phyloP scores from a whole-genome alignment of 148 eudicot species.

The Rhododendron vialii region DNA sequence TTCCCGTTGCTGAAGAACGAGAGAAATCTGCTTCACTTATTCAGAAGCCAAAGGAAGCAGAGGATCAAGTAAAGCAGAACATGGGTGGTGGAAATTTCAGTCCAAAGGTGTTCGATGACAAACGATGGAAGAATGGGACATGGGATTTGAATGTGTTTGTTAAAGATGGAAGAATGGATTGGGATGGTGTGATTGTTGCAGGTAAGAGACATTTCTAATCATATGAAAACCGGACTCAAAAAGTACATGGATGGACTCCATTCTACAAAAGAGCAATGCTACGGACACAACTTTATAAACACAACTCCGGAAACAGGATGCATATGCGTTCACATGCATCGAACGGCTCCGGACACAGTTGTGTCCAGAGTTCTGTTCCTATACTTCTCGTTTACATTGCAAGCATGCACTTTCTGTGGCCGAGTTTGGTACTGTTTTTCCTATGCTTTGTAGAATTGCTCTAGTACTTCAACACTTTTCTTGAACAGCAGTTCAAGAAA shows the following conservation, averaged over 20 bases:
- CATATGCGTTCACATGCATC: background rate
- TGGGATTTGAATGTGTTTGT: constrained; percentile 54
- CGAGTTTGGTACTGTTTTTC: background rate
- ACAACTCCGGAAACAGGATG: background rate
- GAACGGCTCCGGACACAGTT: background rate
- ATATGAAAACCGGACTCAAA: background rate
- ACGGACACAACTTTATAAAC: background rate
- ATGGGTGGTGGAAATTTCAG: background rate
- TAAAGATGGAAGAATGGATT: constrained; percentile 41
- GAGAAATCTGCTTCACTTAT: constrained; percentile 7
- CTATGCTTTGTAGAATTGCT: background rate
- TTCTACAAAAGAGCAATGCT: background rate
- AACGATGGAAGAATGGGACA: constrained; percentile 31
- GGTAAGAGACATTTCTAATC: constrained; percentile 18
- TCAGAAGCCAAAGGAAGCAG: constrained; percentile 2
- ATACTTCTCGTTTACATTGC: background rate
- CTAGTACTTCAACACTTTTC: background rate
- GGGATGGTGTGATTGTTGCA: constrained; percentile 45
- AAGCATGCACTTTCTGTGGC: background rate
- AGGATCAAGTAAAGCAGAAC: background rate
- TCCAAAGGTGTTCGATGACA: background rate
- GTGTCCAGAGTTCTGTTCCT: background rate
- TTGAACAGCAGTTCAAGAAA: background rate
- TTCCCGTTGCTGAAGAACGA: constrained; percentile 13
- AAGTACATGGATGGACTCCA: background rate